A percentile compares a stretch with the other conserved stretches of the same genome.
Evolutionary conservation across 2,329 filamentous ascomycete species (phyloP).

Genomic region (Fusarium sp.): DNA sequence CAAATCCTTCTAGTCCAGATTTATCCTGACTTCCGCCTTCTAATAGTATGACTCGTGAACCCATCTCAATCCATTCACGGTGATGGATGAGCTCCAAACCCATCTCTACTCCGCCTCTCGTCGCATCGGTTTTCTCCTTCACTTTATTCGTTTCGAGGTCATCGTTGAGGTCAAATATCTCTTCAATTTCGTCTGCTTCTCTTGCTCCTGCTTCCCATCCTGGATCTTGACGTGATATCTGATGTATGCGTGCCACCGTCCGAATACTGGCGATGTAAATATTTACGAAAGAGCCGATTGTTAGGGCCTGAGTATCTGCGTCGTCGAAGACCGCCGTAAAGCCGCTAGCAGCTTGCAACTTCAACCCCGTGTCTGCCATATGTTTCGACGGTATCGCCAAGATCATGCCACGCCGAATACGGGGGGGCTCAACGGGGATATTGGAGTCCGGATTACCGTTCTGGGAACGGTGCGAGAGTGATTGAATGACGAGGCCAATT

Average conservation of each 20-base stretch:
- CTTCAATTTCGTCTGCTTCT: conserved; percentile 56
- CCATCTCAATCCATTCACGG: conserved; percentile 78
- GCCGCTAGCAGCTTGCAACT: conserved; percentile 72
- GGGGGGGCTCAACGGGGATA: conserved; percentile 45
- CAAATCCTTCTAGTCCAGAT: conserved; percentile 75
- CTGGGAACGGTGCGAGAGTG: conserved; percentile 22
- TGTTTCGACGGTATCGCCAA: conserved; percentile 70
- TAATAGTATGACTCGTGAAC: conserved; percentile 74
- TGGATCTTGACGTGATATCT: conserved; percentile 52
- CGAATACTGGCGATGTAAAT: conserved; percentile 90
- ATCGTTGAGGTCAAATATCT: conserved; percentile 67
- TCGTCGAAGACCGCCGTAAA: conserved; percentile 77
- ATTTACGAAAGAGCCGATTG: conserved; percentile 75
- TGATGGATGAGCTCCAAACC: conserved; percentile 74
- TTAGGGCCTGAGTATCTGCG: conserved; percentile 68
- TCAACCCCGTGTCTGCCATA: conserved; percentile 64
- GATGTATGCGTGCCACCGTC: conserved; percentile 78
- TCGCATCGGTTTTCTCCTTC: conserved; percentile 31
- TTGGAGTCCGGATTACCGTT: conserved; percentile 1
- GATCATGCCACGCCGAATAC: conserved; percentile 84
- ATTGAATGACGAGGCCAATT: conserved; percentile 76
- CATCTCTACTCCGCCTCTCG: conserved; percentile 59
- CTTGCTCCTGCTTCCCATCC: conserved; percentile 40
- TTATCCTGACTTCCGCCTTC: conserved; percentile 75
- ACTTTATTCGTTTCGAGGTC: conserved; percentile 51